Conservation (phyloP, 176 grass and related monocot species). For the Eragrostis curvula region DNA sequence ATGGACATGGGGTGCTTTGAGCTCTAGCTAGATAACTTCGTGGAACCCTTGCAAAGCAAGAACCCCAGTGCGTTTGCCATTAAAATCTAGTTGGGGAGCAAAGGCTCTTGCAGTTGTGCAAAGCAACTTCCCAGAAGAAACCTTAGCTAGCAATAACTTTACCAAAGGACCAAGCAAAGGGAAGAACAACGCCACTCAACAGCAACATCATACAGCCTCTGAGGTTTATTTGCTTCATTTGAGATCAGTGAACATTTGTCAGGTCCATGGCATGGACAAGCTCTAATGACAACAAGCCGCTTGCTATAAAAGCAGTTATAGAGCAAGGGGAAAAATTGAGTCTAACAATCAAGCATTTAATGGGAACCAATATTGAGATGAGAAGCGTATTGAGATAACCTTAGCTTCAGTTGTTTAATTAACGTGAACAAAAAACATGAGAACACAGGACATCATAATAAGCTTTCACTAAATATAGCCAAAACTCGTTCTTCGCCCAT, state of each 20-base stretch:
- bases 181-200: neutral
- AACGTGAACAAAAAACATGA: too few relatives aligned
- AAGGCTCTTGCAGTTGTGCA: slow-evolving; percentile 22
- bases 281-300: neutral
- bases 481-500: neutral
- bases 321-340: neutral
- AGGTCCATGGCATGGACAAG: neutral
- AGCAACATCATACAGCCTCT: neutral
- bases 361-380: too few relatives aligned
- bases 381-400: too few relatives aligned
- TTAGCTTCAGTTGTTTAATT: too few relatives aligned
- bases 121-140: slow-evolving; percentile 39
- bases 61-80: slow-evolving; percentile 19
- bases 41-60: slow-evolving; percentile 19
- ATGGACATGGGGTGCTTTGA: too few relatives aligned
- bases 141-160: slow-evolving; percentile 6
- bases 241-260: neutral
- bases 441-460: too few relatives aligned
- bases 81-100: slow-evolving; percentile 13
- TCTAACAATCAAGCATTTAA: too few relatives aligned
- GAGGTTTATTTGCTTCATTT: neutral
- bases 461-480: neutral
- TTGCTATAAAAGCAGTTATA: neutral
- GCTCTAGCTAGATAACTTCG: neutral
- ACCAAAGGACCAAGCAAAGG: slow-evolving; percentile 12